Base-by-base conservation (phyloP, 352 stramenopile species). In the Globisporangium acanthophoron region DNA sequence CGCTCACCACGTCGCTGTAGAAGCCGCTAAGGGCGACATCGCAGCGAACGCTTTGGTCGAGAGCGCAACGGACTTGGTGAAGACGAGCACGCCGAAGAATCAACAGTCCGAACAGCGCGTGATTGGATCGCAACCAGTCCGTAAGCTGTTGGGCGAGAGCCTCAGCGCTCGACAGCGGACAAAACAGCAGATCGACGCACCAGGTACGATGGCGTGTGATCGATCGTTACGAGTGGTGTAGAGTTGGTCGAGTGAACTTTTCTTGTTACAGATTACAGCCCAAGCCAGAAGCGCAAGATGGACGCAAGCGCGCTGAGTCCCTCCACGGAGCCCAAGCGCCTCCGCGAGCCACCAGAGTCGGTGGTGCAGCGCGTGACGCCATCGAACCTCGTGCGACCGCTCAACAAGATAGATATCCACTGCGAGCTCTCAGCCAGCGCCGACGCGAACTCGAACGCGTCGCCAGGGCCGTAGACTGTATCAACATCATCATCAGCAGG, bases 261-360 rank as follows among this genome's bases (percentile, higher is more conserved):
- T 51, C 18, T 49, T 52, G 15, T 24, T 45, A 15, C 70, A 52
- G 81, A 69, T 59, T 51, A 56, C 40, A 89, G 81, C 62, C 78
- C 81, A 11, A 89, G 71, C 31, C 78, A 87, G 51, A 89, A 91
- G 64, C 77, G 81, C 58, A 89, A 89, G 61, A 80, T 88, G 61
- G 76, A 87, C 31, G 52, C 65, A 18, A 69, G 65, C 2, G 62
- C 61, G 24, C 58, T 85, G 44, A 73, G 62, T 8, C 65, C 63
- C 1, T 58, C 67, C 8, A 88, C 87, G 49, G 74, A 88, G 24
- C 72, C 70, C 53, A 87, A 90, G 65, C 69, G 74, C 13, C 81
- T 82, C 58, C 76, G 87, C 52, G 67, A 82, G 47, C 64, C 60
- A 46, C 84, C 70, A 71, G 77, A 48, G 5, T 45, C 62, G 44